Evolutionary conservation across 495 filamentous ascomycete genomes (phyloP).

Genomic region (Lasiosphaeria ovina): DNA sequence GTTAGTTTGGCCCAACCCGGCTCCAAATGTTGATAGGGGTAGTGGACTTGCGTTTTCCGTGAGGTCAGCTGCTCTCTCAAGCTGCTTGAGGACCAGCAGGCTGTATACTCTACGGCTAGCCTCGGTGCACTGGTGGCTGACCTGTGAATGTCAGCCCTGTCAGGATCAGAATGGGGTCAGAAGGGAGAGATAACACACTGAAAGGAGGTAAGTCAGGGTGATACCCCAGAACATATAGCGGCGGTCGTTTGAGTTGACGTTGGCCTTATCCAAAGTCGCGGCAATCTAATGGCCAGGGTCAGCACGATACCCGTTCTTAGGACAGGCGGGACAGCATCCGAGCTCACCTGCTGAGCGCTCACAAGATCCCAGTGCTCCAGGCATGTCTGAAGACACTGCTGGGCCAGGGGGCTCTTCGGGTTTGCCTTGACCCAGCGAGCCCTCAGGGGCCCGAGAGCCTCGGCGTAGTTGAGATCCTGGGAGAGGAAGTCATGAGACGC

Average conservation of each 20-base stretch:
- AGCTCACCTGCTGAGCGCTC: conserved; percentile 46
- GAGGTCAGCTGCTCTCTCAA: conserved; percentile 42
- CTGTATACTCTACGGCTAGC: conserved; percentile 42
- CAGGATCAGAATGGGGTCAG: not conserved
- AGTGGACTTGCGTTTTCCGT: conserved; percentile 34
- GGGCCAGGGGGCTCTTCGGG: conserved; percentile 36
- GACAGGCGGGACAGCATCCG: not conserved
- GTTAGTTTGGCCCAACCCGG: conserved; percentile 5
- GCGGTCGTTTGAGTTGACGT: conserved; percentile 34
- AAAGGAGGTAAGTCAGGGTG: conserved; percentile 41
- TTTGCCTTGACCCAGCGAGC: conserved; percentile 42
- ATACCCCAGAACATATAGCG: conserved; percentile 46
- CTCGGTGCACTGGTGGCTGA: conserved; percentile 35
- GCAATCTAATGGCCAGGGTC: conserved; percentile 34
- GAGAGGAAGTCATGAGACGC: conserved; percentile 28
- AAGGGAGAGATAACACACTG: conserved; percentile 32
- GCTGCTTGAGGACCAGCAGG: conserved; percentile 39
- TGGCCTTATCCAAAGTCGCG: conserved; percentile 41
- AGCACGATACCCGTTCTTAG: not conserved
- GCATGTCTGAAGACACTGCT: conserved; percentile 42
- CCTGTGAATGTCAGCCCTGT: conserved; percentile 29
- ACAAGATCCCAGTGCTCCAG: conserved; percentile 46
- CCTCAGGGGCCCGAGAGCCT: conserved; percentile 42
- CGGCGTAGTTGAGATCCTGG: conserved; percentile 32
- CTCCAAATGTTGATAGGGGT: not conserved